These are phyloP conservation scores for Cryptococcus jaspeensis DNA, from an alignment of 1,284 basidiomycete genomes.

Conservation along the genomic window DNA sequence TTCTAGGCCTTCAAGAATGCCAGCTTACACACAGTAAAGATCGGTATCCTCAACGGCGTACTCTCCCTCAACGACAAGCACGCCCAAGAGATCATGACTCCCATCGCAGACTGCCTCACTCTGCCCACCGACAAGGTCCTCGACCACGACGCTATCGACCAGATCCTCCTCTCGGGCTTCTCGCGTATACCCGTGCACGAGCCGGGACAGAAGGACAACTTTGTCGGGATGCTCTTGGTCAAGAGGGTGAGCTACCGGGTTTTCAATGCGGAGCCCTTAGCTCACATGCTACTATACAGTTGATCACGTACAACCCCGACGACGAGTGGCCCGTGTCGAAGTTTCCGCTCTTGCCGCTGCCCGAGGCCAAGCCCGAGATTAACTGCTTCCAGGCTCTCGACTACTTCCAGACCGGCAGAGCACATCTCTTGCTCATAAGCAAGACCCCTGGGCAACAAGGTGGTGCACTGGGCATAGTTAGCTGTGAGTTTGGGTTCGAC, in stretches of 20 bases:
- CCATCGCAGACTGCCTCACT: conserved; percentile 59
- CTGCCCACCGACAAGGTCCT: conserved; percentile 69
- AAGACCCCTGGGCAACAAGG: conserved; percentile 73
- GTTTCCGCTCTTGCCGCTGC: conserved; percentile 76
- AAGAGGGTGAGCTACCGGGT: conserved; percentile 62
- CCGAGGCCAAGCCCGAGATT: conserved; percentile 82
- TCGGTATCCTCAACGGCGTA: conserved; percentile 82
- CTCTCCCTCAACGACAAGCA: conserved; percentile 80
- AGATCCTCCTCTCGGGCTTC: conserved; percentile 76
- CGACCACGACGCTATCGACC: conserved; percentile 74
- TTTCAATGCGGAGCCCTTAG: neutral
- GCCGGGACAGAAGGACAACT: conserved; percentile 69
- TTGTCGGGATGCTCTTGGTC: conserved; percentile 81
- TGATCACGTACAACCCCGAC: conserved; percentile 86
- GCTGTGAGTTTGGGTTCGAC: conserved; percentile 31
- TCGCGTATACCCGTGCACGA: conserved; percentile 91
- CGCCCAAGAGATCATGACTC: conserved; percentile 82
- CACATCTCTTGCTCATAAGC: conserved; percentile 86
- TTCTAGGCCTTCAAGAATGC: too few relatives aligned
- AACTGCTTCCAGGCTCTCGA: conserved; percentile 65
- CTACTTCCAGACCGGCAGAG: conserved; percentile 87
- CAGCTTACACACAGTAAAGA: conserved; percentile 51
- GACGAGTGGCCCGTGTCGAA: conserved; percentile 71
- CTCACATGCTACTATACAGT: conserved; percentile 53
- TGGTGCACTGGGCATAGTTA: conserved; percentile 79